A percentile compares a stretch with the other conserved stretches of the same genome.
Evolutionary conservation across 495 filamentous ascomycete species (phyloP).

Genomic region (Sphaerosporella brunnea): DNA sequence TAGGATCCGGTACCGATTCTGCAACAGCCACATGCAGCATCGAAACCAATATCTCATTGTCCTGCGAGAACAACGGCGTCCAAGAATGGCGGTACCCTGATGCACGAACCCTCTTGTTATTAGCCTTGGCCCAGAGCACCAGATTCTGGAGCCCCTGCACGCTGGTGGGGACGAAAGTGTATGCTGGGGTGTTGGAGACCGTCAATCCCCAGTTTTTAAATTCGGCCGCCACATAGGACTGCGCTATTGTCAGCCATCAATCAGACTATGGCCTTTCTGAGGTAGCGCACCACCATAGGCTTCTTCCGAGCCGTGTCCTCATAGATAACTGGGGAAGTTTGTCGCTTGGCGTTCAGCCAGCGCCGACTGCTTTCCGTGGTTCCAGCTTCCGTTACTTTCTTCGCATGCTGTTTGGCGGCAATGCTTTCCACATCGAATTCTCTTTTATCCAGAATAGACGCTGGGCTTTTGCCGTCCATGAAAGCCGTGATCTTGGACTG

Average conservation of each 20-base stretch:
- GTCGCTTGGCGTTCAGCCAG: constrained; percentile 18
- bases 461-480: constrained; percentile 8
- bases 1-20: constrained; percentile 29
- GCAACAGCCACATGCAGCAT: constrained; percentile 29
- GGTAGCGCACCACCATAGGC: constrained; percentile 17
- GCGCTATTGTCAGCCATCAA: no score
- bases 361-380: constrained; percentile 11
- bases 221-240: not conserved
- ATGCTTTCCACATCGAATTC: constrained; percentile 16
- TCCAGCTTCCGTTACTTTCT: constrained; percentile 14
- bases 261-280: no score
- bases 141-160: constrained; percentile 33
- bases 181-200: constrained; percentile 31
- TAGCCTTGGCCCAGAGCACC: constrained; percentile 28
- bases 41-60: constrained; percentile 36
- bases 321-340: constrained; percentile 16
- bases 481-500: constrained; percentile 15
- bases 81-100: constrained; percentile 36
- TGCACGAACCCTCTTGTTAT: constrained; percentile 30
- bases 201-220: constrained; percentile 37
- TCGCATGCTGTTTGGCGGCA: constrained; percentile 17
- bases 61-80: constrained; percentile 30
- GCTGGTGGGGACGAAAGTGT: constrained; percentile 33
- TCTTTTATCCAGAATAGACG: constrained; percentile 7
- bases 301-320: constrained; percentile 12